Base-by-base conservation (phyloP, 2,329 filamentous ascomycete genomes). In the Neodidymelliopsis sp. region DNA sequence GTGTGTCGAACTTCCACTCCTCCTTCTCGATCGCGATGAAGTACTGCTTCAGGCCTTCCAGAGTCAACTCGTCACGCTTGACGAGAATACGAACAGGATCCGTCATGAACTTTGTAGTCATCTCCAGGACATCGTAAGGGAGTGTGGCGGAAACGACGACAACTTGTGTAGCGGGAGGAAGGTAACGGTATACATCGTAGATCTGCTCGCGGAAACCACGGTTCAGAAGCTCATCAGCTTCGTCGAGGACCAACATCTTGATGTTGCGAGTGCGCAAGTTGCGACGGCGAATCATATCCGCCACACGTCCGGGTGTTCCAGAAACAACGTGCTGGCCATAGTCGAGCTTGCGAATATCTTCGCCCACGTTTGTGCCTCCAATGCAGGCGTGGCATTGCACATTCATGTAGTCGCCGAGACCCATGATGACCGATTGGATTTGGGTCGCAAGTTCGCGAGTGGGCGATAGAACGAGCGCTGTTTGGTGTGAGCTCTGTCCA, bases 381-480 rank as follows among this genome's bases (percentile, higher is more conserved):
- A 99, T 97, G 76, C 94, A 99, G 51, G 94, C 93, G 69, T 99
- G 94, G 78, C 94, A 99, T 77, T 99, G 92, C 3, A 99, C 91
- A 71, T 97, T 97, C 94, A 99, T 97, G 81, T 97, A 99, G 76
- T 99, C 94, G 60, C 94, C 94, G n/a, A 99, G 84, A n/a, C 94
- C 94, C 86, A 97, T 96, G 63, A 99, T 89, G 51, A 99, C 94
- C 25, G 91, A 96, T 77, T 99, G 94, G 59, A 99, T 99, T 77
- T 99, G 94, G 20, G 93, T 97, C 34, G 94, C 94, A 59, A 99
- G 81, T 82, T 99, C 94, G 71, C 94, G 91, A 15, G 93, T 97
- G 2, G 94, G 94, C 4, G 94, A 97, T 7, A 99, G 85, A 8
- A 99, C 92, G 33, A 99, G 86, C 4, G 94, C 94, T 71, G 30